Evolutionary conservation across 768 basidiomycete genomes (phyloP).

Genomic region (Multifurca ochricompacta): DNA sequence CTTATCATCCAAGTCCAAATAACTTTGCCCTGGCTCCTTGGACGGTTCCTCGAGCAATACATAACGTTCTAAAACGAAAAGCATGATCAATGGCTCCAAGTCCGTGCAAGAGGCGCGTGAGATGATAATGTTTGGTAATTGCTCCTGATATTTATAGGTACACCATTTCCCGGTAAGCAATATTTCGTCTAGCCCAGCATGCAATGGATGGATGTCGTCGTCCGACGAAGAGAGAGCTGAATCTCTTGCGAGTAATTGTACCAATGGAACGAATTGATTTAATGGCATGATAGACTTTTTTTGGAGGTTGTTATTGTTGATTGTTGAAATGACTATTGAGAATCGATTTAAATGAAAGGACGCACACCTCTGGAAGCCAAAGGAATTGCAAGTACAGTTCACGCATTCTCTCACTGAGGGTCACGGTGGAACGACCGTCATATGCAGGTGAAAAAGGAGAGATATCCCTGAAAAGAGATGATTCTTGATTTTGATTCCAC

Average conservation of each 20-base stretch:
- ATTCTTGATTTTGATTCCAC: constrained; percentile 20
- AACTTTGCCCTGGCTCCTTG: constrained; percentile 6
- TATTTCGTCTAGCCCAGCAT: constrained; percentile 50
- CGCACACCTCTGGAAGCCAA: constrained; percentile 20
- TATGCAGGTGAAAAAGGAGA: constrained; percentile 15
- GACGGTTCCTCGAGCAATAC: constrained; percentile 19
- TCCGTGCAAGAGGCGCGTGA: constrained; percentile 15
- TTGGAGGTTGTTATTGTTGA: no score
- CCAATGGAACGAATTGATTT: constrained; percentile 43
- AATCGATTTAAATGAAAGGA: no score
- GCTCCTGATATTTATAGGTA: constrained; percentile 53
- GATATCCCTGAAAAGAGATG: constrained; percentile 7
- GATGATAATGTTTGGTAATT: constrained; percentile 22
- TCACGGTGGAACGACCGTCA: constrained; percentile 9
- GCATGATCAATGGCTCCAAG: constrained; percentile 27
- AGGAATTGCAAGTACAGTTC: constrained; percentile 18
- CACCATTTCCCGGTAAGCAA: constrained; percentile 77
- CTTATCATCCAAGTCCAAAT: constrained; percentile 21
- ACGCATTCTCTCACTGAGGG: constrained; percentile 12
- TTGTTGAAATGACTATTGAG: no score
- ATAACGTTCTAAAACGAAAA: constrained; percentile 9
- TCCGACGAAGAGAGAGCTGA: constrained; percentile 26
- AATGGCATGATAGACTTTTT: constrained; percentile 79
- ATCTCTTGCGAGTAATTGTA: constrained; percentile 44
- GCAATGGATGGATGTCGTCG: constrained; percentile 44